Base-by-base conservation (phyloP, 192 early-diverging fungal genomes). In the Geranomyces michiganensis region DNA sequence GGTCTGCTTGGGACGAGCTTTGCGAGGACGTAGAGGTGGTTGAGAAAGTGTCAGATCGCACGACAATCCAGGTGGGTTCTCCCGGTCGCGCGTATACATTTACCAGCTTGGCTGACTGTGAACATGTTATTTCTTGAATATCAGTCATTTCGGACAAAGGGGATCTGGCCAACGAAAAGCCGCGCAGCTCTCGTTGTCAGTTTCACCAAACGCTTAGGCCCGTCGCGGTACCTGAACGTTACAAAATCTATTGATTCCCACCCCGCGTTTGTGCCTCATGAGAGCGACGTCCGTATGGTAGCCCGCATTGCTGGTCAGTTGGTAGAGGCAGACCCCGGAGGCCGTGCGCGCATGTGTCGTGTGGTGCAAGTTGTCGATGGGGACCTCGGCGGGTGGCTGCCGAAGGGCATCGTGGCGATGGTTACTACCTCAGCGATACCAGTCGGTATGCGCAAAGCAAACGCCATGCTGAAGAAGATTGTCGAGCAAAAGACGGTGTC, bases 371-470 rank as follows among this genome's bases (percentile, higher is more conserved):
- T 83, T 27, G 67, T 81, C 2, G 76, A 80, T 65, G 82, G 82
- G 27, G 79, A 83, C 71, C 67, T 83, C n/a, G 75, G 75, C 19
- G 82, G 82, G 24, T 82, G 73, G 72, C 27, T 83, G 41, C 79
- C 82, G 7, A 68, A 68, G 36, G 53, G 65, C 24, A 65, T 83
- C 31, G 75, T 83, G 17, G 55, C 21, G 29, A 21, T 81, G 46
- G 76, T 83, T 22, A 78, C 82, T 2, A 79, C 74, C 8, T 62
- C 81, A 65, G 82, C 79, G 24, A 74, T 83, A 8, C 79, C 79
- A 8, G 64, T 64, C 21, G 68, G 72, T 44, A 79, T 83, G 74
- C n/a, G 74, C 31, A 75, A 72, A 49, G 77, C 66, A 0, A 82
- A 82, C 49, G 76, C 60, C 15, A 58, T 68, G 33, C 48, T 82